These are phyloP conservation scores for Cetradonia linearis DNA, from an alignment of 495 filamentous ascomycete genomes.

Conservation along the genomic window DNA sequence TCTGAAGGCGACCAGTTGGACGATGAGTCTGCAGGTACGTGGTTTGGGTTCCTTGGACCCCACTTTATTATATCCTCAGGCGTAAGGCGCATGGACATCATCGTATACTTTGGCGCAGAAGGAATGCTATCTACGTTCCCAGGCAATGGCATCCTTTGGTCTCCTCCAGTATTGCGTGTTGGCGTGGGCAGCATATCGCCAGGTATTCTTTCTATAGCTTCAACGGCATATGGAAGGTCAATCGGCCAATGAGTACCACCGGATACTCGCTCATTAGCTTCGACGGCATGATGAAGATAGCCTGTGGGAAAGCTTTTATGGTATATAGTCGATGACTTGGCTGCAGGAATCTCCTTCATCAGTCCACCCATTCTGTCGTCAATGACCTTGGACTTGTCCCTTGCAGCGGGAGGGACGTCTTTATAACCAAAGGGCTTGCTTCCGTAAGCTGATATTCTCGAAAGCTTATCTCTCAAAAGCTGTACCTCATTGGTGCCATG, in stretches of 20 bases:
- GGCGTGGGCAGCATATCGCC: not conserved
- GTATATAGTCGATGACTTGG: not conserved
- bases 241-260: not conserved
- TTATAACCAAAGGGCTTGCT: not conserved
- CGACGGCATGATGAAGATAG: constrained; percentile 14
- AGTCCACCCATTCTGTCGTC: not conserved
- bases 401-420: not conserved
- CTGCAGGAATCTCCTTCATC: not conserved
- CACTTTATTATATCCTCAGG: not conserved
- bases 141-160: not conserved
- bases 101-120: not conserved
- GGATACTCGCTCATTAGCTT: constrained; percentile 13
- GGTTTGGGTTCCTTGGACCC: not conserved
- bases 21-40: not conserved
- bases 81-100: not conserved
- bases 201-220: constrained; percentile 2
- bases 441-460: not conserved
- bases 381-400: not conserved
- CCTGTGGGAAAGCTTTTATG: not conserved
- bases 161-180: not conserved
- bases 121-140: not conserved
- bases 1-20: not conserved
- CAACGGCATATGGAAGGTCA: not conserved
- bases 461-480: not conserved
- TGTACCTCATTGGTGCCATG: not conserved